Conservation (phyloP, 2,329 filamentous ascomycete genomes). For the Talaromyces rugulosus region DNA sequence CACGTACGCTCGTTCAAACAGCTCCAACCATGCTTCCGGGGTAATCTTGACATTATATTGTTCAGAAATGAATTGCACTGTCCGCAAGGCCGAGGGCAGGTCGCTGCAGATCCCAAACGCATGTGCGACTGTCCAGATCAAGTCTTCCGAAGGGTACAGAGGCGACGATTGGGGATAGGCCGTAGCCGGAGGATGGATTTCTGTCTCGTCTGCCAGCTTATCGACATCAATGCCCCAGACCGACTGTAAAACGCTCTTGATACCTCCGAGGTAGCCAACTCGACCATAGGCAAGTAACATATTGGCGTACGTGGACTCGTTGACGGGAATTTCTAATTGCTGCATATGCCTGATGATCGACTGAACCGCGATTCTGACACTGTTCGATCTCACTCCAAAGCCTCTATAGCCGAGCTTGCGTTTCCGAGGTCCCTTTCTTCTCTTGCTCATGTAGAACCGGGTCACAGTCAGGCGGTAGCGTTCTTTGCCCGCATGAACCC, state of each 20-base stretch:
- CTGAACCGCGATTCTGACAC: conserved; percentile 34
- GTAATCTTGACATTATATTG: conserved; percentile 58
- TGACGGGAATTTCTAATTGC: conserved; percentile 36
- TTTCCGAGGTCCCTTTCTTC: conserved; percentile 16
- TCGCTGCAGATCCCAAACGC: conserved; percentile 64
- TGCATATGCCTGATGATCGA: conserved; percentile 48
- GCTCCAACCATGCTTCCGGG: conserved; percentile 57
- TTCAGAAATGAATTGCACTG: conserved; percentile 60
- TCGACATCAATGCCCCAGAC: conserved; percentile 54
- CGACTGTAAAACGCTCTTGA: conserved; percentile 46
- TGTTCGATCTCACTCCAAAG: conserved; percentile 25
- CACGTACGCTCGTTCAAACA: conserved; percentile 65
- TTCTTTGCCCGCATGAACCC: conserved; percentile 35
- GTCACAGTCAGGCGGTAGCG: conserved; percentile 36
- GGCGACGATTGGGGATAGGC: conserved; percentile 48
- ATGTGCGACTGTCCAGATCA: conserved; percentile 66
- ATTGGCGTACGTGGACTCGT: conserved; percentile 52
- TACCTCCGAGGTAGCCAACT: conserved; percentile 47
- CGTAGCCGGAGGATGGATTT: conserved; percentile 28
- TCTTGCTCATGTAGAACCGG: conserved; percentile 27
- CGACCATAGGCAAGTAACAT: conserved; percentile 51
- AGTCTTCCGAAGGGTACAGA: conserved; percentile 53
- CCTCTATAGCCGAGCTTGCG: conserved; percentile 23
- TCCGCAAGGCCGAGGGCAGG: conserved; percentile 53
- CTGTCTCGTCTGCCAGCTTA: conserved; percentile 32